Conservation (phyloP, 1,284 basidiomycete genomes). For the Ceratobasidium sp. region DNA sequence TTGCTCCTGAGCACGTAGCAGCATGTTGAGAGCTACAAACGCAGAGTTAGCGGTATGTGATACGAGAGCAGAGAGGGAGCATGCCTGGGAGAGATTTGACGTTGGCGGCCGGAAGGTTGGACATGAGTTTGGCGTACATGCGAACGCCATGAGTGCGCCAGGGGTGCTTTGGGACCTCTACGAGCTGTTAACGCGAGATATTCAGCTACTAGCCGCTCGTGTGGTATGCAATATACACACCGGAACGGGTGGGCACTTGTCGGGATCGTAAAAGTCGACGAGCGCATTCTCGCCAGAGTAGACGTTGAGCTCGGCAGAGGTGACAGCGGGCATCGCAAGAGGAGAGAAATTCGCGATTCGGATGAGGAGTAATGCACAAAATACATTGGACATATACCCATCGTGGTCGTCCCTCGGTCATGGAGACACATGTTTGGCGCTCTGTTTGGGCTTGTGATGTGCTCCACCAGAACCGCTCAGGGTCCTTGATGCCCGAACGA, state of each 20-base stretch:
- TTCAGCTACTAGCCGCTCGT: background rate
- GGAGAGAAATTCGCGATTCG: background rate
- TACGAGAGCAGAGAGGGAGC: background rate
- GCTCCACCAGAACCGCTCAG: background rate
- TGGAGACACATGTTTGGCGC: too few relatives aligned
- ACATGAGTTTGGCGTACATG: constrained; percentile 43
- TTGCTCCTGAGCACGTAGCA: constrained; percentile 35
- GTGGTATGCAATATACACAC: constrained; percentile 16
- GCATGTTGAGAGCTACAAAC: constrained; percentile 33
- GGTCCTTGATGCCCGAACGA: background rate
- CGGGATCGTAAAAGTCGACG: constrained; percentile 43
- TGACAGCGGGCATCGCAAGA: background rate
- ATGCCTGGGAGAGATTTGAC: constrained; percentile 40
- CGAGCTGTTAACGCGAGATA: background rate
- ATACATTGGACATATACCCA: background rate
- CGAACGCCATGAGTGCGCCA: constrained; percentile 22
- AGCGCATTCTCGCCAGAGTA: constrained; percentile 43
- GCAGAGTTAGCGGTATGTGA: background rate
- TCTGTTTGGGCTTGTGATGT: constrained; percentile 4
- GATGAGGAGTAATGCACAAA: background rate
- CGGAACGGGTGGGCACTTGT: constrained; percentile 39
- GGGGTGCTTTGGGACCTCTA: constrained; percentile 40
- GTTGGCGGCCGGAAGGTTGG: constrained; percentile 39
- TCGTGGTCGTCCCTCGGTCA: background rate
- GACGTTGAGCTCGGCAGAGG: constrained; percentile 31